phyloP scores from a whole-genome alignment of 441 rosid genomes.

The Populus hybrid region DNA sequence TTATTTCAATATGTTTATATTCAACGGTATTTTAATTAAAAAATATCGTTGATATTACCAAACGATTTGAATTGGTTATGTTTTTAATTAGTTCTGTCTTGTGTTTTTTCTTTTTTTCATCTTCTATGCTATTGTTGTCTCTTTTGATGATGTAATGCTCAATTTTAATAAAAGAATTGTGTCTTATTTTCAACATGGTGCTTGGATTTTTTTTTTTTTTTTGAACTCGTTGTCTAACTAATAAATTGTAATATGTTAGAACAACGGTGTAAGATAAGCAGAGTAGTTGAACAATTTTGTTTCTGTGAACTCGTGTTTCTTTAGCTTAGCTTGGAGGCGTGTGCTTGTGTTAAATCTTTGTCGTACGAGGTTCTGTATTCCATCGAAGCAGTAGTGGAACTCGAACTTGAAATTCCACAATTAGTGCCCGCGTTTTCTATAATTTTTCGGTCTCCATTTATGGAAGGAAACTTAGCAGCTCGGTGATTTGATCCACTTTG shows the following conservation, averaged over 20 bases:
- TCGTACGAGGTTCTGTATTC: neutral
- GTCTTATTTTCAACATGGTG: neutral
- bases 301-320: too few relatives aligned
- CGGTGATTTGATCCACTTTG: neutral
- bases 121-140: neutral
- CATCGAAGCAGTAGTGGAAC: neutral
- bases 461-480: neutral
- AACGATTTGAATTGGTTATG: neutral
- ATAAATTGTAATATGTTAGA: too few relatives aligned
- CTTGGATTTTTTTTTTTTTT: too few relatives aligned
- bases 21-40: too few relatives aligned
- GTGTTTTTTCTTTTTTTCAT: neutral
- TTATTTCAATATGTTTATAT: too few relatives aligned
- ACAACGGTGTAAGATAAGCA: neutral
- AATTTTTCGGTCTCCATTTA: neutral
- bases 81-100: neutral
- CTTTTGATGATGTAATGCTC: neutral
- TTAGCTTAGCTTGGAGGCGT: neutral
- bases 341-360: neutral
- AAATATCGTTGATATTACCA: too few relatives aligned
- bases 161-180: neutral
- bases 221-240: too few relatives aligned
- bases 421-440: neutral
- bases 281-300: neutral
- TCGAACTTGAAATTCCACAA: neutral